Percentiles rank a stretch among this genome's conserved stretches.
These are phyloP conservation scores for Gautieria morchelliformis DNA, from an alignment of 768 basidiomycete genomes.

Conservation along the genomic window DNA sequence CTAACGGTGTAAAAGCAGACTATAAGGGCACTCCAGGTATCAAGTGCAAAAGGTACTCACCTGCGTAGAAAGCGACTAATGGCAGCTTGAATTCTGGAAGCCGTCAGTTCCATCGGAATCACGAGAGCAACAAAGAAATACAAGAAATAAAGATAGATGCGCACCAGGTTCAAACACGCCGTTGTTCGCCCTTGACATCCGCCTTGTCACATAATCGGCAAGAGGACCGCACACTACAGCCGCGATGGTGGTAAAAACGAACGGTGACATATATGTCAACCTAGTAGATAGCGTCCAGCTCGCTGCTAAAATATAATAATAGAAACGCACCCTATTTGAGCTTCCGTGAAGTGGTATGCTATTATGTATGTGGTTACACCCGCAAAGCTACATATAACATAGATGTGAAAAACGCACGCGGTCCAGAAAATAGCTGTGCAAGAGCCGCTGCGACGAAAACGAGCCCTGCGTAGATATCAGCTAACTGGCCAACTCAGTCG, in stretches of 20 bases:
- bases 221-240: conserved; percentile 12
- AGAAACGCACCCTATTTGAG: conserved; percentile 8
- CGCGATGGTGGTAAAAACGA: conserved; percentile 12
- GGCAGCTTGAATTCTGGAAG: conserved; percentile 14
- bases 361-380: neutral
- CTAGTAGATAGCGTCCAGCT: neutral
- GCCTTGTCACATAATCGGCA: conserved; percentile 10
- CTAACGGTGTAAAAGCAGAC: neutral
- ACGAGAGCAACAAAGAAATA: conserved; percentile 9
- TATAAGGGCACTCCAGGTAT: neutral
- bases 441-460: conserved; percentile 15
- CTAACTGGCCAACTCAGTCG: neutral
- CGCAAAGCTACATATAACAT: neutral
- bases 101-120: neutral
- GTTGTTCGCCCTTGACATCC: conserved; percentile 9
- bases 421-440: conserved; percentile 12
- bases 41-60: neutral
- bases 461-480: conserved; percentile 5
- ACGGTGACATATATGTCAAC: conserved; percentile 8
- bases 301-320: neutral
- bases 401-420: conserved; percentile 7
- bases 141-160: neutral
- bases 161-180: conserved; percentile 5
- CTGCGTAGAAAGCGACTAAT: conserved; percentile 18
- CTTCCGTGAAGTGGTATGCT: conserved; percentile 12